A percentile compares a stretch with the other conserved stretches of the same genome.
Conservation (phyloP, 345 rosid species). For the Eucalyptus pauciflora region DNA sequence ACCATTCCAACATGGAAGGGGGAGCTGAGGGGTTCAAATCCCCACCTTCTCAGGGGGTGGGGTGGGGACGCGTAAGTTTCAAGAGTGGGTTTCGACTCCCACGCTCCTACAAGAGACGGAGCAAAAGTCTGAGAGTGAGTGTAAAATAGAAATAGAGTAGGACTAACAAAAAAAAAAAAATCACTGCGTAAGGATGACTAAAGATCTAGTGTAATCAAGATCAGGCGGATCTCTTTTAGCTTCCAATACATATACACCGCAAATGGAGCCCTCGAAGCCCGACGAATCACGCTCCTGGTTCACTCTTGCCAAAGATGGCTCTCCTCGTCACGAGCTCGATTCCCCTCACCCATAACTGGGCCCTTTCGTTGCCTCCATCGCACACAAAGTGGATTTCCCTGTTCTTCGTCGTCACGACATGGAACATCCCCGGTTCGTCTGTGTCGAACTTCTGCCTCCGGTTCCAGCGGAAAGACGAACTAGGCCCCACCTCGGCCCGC, state of each 20-base stretch:
- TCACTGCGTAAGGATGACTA: not conserved
- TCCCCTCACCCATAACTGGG: conserved; percentile 58
- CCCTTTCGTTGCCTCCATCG: conserved; percentile 43
- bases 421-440: conserved; percentile 35
- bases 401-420: conserved; percentile 43
- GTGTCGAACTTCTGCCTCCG: conserved; percentile 25
- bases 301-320: conserved; percentile 15
- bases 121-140: no score
- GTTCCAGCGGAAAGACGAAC: conserved; percentile 32
- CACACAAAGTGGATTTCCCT: conserved; percentile 59
- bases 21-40: no score
- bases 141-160: no score
- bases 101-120: no score
- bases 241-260: not conserved
- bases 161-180: no score
- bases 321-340: conserved; percentile 37
- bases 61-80: no score
- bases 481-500: conserved; percentile 37
- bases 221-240: not conserved
- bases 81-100: no score
- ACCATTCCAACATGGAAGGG: no score
- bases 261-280: not conserved
- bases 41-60: no score
- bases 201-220: not conserved
- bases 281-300: not conserved